Evolutionary conservation across 495 filamentous ascomycete species (phyloP).

Genomic region (Trichoderma reesei): DNA sequence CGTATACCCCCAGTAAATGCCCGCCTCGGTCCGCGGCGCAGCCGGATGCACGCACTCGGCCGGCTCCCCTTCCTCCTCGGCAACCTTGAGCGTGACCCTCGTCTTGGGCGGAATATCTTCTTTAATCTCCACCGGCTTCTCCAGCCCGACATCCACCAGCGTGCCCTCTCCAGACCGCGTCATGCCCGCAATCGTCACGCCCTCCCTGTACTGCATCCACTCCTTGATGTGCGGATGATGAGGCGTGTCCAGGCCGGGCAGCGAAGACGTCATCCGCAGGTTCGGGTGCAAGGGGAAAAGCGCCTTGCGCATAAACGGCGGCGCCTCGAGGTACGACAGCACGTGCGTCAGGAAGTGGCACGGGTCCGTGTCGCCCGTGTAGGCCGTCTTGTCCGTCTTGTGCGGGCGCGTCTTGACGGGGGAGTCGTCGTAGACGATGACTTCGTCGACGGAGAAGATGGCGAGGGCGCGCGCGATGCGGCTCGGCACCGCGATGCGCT

Average conservation of each 20-base stretch:
- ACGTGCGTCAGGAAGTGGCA: conserved; percentile 63
- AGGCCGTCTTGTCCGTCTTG: conserved; percentile 36
- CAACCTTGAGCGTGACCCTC: conserved; percentile 57
- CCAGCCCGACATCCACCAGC: conserved; percentile 50
- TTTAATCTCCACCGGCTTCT: conserved; percentile 40
- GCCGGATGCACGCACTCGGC: conserved; percentile 50
- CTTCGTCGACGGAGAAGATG: conserved; percentile 70
- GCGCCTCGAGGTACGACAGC: conserved; percentile 64
- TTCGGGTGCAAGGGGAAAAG: conserved; percentile 67
- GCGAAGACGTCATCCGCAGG: conserved; percentile 49
- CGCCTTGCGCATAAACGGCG: conserved; percentile 57
- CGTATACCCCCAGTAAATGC: conserved; percentile 71
- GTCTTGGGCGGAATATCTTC: conserved; percentile 47
- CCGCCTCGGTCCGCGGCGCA: conserved; percentile 52
- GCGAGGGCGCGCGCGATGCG: conserved; percentile 62
- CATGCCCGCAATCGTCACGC: conserved; percentile 38
- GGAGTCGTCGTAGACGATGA: conserved; percentile 62
- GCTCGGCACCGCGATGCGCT: conserved; percentile 53
- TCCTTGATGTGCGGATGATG: conserved; percentile 58
- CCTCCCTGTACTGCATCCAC: conserved; percentile 63
- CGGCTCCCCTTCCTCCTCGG: conserved; percentile 24
- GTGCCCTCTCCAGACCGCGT: conserved; percentile 26
- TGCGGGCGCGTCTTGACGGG: conserved; percentile 26
- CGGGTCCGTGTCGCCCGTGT: conserved; percentile 56
- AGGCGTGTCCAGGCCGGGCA: conserved; percentile 67